Evolutionary conservation across 2,329 filamentous ascomycete species (phyloP), one percentile per base, ranked within the genome.

Genomic region (Ceratocystis papillata): DNA sequence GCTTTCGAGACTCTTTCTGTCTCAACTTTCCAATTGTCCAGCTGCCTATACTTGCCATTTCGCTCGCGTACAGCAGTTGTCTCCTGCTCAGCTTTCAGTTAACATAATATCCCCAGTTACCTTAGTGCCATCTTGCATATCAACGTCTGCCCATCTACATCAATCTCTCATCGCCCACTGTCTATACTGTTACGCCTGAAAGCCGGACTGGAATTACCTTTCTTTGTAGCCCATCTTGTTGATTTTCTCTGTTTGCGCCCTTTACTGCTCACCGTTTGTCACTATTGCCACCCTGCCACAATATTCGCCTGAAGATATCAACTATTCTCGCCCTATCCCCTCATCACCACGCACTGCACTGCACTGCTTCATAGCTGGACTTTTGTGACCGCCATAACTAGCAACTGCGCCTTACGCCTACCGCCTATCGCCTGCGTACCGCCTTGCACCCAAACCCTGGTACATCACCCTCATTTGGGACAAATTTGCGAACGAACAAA

Each of bases 401-500:
- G 5, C 17, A 45, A 62, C 33, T n/a, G n/a, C 25, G 30, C 37
- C 37, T 41, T 41, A 12, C 12, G 37, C 37, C 37, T 41, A 41
- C 37, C 37, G 37, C 37, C 37, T 41, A 41, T 28, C 37, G 20
- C 28, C 37, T 15, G 17, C 60, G 37, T 46, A 44, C 60, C 44
- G 60, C 44, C 37, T 46, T 25, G 33, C 37, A n/a, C 6, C 25
- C 10, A 41, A 59, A 59, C 55, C 55, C 55, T 25, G 55, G 55
- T 37, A 10, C 37, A 22, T 46, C 33, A 33, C 37, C 15, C 60
- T 45, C 60, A 62, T 30, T 25, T 44, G 22, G 37, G 37, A 6
- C 60, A 62, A 46, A 46, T 62, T 25, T 62, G 60, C 60, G 12
- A 44, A 12, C 55, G 22, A 33, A 37, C 17, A 5, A 59, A 59